Conservation (phyloP, 1,284 basidiomycete species). For the Cryptococcus sp. region DNA sequence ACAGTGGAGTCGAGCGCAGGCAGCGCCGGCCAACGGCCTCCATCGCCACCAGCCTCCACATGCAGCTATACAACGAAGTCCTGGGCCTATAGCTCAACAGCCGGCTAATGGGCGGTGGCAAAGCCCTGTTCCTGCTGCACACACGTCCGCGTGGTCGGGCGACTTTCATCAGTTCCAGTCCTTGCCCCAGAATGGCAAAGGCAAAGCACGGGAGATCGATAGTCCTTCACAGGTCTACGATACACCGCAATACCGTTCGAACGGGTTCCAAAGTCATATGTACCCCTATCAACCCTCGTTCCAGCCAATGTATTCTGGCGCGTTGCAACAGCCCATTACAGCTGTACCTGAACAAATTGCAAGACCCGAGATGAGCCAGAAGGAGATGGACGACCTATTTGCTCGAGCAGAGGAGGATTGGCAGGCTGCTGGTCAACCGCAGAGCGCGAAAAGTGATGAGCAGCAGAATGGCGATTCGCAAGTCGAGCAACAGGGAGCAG, state of each 20-base stretch:
- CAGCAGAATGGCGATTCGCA: constrained; percentile 59
- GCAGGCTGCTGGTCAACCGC: constrained; percentile 71
- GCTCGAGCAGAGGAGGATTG: constrained; percentile 63
- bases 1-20: constrained; percentile 13
- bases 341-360: neutral
- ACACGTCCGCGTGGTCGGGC: constrained; percentile 7
- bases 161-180: constrained; percentile 8
- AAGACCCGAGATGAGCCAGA: neutral
- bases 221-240: neutral
- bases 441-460: constrained; percentile 46
- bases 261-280: constrained; percentile 1
- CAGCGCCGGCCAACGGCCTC: neutral
- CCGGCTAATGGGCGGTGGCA: neutral
- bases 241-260: neutral
- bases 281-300: neutral
- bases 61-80: too few species aligned
- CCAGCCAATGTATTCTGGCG: neutral
- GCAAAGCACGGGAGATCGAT: constrained; percentile 24
- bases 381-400: constrained; percentile 24
- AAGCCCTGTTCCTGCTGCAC: neutral
- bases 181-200: constrained; percentile 16
- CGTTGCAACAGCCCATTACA: constrained; percentile 8
- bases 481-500: constrained; percentile 26
- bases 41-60: too few species aligned
- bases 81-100: neutral